A percentile compares a stretch with the other conserved stretches of the same genome.
Conservation (phyloP, 2,329 filamentous ascomycete species). For the Fusarium duplospermum region DNA sequence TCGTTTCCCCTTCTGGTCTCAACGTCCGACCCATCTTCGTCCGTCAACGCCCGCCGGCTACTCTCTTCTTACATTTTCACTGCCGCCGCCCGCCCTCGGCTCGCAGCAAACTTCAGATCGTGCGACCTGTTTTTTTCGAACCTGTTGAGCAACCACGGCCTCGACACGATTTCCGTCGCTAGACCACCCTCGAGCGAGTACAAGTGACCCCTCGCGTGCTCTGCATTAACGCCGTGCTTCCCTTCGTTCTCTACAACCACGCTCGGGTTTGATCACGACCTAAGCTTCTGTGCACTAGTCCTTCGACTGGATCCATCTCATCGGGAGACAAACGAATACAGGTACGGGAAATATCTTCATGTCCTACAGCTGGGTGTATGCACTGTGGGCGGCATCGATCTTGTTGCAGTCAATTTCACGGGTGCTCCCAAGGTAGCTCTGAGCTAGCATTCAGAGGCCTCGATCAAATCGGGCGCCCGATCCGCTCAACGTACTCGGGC, state of each 20-base stretch:
- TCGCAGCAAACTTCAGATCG: slow-evolving; percentile 42
- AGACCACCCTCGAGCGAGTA: slow-evolving; percentile 18
- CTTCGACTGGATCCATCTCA: not conserved
- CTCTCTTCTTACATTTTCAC: slow-evolving; percentile 32
- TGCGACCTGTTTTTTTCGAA: slow-evolving; percentile 24
- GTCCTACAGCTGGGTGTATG: not conserved
- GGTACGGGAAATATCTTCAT: slow-evolving; percentile 29
- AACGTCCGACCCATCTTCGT: slow-evolving; percentile 27
- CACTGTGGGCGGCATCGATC: not conserved
- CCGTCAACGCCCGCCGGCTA: slow-evolving; percentile 17
- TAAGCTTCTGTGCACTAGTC: slow-evolving; percentile 9
- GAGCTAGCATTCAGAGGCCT: not conserved
- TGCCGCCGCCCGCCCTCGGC: slow-evolving; percentile 39
- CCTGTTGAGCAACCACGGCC: slow-evolving; percentile 20
- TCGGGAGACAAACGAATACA: slow-evolving; percentile 15
- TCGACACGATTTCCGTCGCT: slow-evolving; percentile 2
- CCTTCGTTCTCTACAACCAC: not conserved
- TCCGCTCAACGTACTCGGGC: slow-evolving; percentile 3
- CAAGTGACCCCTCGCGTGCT: slow-evolving; percentile 18
- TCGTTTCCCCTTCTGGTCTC: slow-evolving; percentile 34
- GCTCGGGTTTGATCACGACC: slow-evolving; percentile 8
- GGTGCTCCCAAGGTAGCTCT: not conserved
- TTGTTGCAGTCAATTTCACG: not conserved
- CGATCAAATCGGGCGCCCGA: not conserved
- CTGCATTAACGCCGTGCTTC: slow-evolving; percentile 14